Base-by-base conservation (phyloP, 192 early-diverging fungal species). In the Phlyctochytrium planicorne region DNA sequence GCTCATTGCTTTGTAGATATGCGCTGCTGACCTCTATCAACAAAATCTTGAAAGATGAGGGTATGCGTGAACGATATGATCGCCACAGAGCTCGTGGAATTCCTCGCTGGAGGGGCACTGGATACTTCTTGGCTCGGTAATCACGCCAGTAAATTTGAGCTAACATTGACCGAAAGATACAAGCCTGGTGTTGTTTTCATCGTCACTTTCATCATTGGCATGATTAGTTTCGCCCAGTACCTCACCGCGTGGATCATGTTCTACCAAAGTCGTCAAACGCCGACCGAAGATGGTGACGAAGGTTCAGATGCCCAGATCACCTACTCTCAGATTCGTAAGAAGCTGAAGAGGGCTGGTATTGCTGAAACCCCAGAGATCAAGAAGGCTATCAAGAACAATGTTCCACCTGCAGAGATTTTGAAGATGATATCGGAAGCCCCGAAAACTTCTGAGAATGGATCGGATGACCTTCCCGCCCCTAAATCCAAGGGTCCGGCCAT, bases 31-130 rank as follows among this genome's bases (percentile, higher is more conserved):
- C 82, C 17, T 76, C 73, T 14, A 73, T 84, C 67, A 30, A 56
- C 34, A 59, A 40, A 2, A 66, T 77, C 25, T 57, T 84, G 10
- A 80, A 78, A 60, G 76, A 82, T 50, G 36, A 65, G 47, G 69
- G 76, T 30, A 37, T 40, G 24, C 65, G 82, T 30, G 76, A 69
- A 31, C 67, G 74, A 29, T 84, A 84, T 52, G 80, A 84, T 59
- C 34, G 60, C n/a, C 80, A 84, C 61, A 65, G 81, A 3, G 40
- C 61, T 31, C 56, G 53, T n/a, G 82, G 82, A 25, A 75, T 84
- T 36, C 82, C 82, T 17, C 53, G 50, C 55, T 81, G 79, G 79
- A 77, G 74, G 60, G 75, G 78, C 4, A 80, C 64, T n/a, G 75
- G 68, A 32, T 80, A 75, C 57, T 72, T 32, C 40, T 29, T 72